Evolutionary conservation across 192 early-diverging fungal genomes (phyloP), one percentile per base, ranked within the genome.

Genomic region (Umbelopsis sp.): DNA sequence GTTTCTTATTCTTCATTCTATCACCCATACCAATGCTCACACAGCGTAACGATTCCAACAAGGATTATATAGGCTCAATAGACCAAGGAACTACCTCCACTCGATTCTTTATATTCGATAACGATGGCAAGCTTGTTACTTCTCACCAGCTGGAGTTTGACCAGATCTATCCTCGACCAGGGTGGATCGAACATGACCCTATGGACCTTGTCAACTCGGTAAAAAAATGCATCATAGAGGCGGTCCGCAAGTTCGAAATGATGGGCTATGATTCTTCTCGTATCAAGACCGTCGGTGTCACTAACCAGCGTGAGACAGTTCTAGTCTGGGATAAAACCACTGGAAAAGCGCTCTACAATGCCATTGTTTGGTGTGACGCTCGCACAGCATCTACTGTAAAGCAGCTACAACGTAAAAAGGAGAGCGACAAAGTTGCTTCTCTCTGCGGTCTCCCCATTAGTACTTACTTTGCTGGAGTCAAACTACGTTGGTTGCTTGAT

Each of bases 261-360:
- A 78, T 86, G 68, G 94, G 93, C 47, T 80, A 88, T 68, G 71
- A 84, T 11, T 41, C 80, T 53, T 71, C 50, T 11, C 77, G 86
- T 70, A 84, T 80, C 25, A 80, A 76, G 72, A 86, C 89, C 3
- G 83, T 98, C 29, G 96, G 96, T 7, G 91, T 98, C 69, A 96
- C 95, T 24, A 98, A 97, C 83, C 96, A 98, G 81, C 89, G 96
- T 74, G 96, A 98, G 77, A 98, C 96, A 5, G 90, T 91, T 16
- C 84, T 96, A 41, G 92, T 87, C 14, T 98, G 95, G 94, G 95
- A 98, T 80, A 84, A 72, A 45, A 81, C 66, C 32, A 94, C 95
- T 5, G 96, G 96, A 52, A 77, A 89, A 73, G 91, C 91, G 1
- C 82, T 97, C 49, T 89, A 92, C 54, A 92, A 95, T 71, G 96